Evolutionary conservation across 2,329 filamentous ascomycete genomes (phyloP).

Genomic region (Epichloe aotearoae): DNA sequence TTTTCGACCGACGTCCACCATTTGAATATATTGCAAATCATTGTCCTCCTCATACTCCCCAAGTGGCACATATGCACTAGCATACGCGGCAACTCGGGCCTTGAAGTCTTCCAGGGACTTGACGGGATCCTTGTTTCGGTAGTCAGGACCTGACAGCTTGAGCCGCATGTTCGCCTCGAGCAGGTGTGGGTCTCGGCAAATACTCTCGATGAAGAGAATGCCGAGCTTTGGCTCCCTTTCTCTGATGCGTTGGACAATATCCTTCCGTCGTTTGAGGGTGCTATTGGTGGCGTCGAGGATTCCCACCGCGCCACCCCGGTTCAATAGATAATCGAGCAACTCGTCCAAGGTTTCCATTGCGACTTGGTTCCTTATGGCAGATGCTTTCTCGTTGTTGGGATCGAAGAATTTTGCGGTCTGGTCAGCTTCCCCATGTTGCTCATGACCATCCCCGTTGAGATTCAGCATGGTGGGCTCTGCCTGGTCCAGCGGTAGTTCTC

Average conservation of each 20-base stretch:
- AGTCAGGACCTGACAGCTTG: constrained; percentile 91
- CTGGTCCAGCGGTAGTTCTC: constrained; percentile 14
- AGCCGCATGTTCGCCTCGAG: constrained; percentile 94
- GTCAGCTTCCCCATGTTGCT: constrained; percentile 45
- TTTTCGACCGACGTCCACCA: constrained; percentile 95
- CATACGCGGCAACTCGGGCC: constrained; percentile 80
- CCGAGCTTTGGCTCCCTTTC: constrained; percentile 74
- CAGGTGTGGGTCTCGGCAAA: constrained; percentile 72
- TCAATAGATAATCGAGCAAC: constrained; percentile 75
- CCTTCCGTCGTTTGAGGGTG: constrained; percentile 71
- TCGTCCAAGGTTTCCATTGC: constrained; percentile 89
- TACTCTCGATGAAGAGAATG: constrained; percentile 89
- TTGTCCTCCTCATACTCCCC: constrained; percentile 84
- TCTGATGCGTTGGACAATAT: constrained; percentile 73
- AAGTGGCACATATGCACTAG: constrained; percentile 84
- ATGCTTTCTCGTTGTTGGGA: constrained; percentile 69
- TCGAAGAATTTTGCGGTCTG: constrained; percentile 93
- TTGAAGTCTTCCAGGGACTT: constrained; percentile 84
- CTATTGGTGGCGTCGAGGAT: constrained; percentile 98
- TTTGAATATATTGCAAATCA: constrained; percentile 89
- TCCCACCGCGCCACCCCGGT: constrained; percentile 73
- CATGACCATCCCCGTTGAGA: constrained; percentile 16
- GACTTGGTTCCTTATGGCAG: constrained; percentile 77
- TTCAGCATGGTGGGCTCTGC: constrained; percentile 27
- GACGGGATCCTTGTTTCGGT: constrained; percentile 81